phyloP scores from a whole-genome alignment of 208 protist species.

The Borovskyia barvae region DNA sequence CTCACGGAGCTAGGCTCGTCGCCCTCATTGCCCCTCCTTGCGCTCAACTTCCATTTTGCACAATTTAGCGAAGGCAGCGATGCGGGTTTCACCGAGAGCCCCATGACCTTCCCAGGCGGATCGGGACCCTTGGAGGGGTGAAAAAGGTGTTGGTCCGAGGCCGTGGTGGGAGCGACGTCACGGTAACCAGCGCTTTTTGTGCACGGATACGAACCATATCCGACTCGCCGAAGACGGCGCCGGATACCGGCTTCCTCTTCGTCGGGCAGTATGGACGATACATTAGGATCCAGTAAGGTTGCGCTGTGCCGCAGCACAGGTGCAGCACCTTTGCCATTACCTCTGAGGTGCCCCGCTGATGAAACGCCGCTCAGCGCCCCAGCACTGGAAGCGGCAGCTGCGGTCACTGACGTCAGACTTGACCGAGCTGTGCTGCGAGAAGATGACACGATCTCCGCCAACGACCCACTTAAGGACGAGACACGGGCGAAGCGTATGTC shows the following conservation, averaged over 20 bases:
- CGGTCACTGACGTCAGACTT: constrained; percentile 20
- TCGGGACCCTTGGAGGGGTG: too few species aligned
- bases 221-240: constrained; percentile 13
- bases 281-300: constrained; percentile 38
- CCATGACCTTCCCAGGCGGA: too few species aligned
- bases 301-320: constrained; percentile 22
- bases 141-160: too few species aligned
- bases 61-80: too few species aligned
- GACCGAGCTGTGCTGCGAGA: constrained; percentile 42
- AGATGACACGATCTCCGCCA: constrained; percentile 49
- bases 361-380: neutral
- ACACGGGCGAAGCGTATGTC: constrained; percentile 31
- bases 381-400: constrained; percentile 20
- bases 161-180: too few species aligned
- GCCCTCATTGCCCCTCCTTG: too few species aligned
- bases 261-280: constrained; percentile 55
- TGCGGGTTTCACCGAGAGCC: too few species aligned
- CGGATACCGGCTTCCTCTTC: constrained; percentile 25
- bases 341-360: neutral
- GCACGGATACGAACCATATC: too few species aligned
- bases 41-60: too few species aligned
- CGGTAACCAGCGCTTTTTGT: too few species aligned
- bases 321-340: neutral
- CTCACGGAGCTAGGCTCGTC: too few species aligned
- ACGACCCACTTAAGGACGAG: constrained; percentile 31